These are phyloP conservation scores for Endocalyx cinctus DNA, from an alignment of 2,329 filamentous ascomycete genomes.

Conservation along the genomic window DNA sequence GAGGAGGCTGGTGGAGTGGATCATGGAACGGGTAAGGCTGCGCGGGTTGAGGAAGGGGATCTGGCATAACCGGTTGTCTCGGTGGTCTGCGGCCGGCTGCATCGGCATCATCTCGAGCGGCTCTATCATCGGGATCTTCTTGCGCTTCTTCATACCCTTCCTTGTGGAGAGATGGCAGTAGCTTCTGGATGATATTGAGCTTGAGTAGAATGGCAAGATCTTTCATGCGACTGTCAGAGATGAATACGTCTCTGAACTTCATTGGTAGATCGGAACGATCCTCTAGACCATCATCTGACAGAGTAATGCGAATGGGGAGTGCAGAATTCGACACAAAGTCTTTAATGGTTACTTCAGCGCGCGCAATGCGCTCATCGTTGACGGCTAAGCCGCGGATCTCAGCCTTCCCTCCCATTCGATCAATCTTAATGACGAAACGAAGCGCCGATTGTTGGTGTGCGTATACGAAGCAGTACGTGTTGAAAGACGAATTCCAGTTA, in stretches of 20 bases:
- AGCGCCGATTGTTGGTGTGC: constrained; percentile 80
- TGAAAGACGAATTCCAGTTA: constrained; percentile 73
- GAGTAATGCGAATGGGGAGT: constrained; percentile 53
- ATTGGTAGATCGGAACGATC: constrained; percentile 44
- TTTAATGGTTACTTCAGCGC: constrained; percentile 67
- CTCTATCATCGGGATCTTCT: constrained; percentile 45
- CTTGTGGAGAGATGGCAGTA: constrained; percentile 72
- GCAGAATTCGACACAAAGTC: constrained; percentile 66
- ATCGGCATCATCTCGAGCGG: constrained; percentile 36
- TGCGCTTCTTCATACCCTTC: constrained; percentile 71
- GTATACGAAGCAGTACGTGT: constrained; percentile 79
- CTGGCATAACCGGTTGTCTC: constrained; percentile 40
- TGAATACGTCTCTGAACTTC: constrained; percentile 62
- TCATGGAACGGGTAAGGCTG: constrained; percentile 65
- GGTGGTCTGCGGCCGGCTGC: constrained; percentile 37
- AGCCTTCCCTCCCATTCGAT: constrained; percentile 77
- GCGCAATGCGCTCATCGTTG: constrained; percentile 75
- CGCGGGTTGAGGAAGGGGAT: constrained; percentile 53
- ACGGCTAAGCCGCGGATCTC: constrained; percentile 75
- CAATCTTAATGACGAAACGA: constrained; percentile 77
- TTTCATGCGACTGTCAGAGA: constrained; percentile 61
- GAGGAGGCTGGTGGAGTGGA: constrained; percentile 57
- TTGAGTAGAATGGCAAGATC: constrained; percentile 72
- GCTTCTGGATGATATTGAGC: constrained; percentile 74
- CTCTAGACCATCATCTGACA: constrained; percentile 41